Evolutionary conservation across 305 asterid species (phyloP).

Genomic region (Stenogyne calaminthoides): DNA sequence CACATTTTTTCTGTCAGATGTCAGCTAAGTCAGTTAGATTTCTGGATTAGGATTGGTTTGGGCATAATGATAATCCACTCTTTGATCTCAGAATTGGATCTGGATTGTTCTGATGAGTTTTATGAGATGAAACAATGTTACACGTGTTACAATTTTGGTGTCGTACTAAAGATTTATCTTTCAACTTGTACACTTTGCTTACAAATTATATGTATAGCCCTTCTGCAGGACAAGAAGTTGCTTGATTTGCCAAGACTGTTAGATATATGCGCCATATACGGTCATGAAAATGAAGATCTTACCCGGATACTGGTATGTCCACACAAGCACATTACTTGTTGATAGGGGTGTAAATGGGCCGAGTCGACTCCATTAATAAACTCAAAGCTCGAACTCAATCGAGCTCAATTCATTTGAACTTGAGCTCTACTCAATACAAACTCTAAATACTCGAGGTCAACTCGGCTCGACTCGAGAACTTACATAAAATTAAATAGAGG

Average conservation of each 20-base stretch:
- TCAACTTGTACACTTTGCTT: slow-evolving; percentile 35
- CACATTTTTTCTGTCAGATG: background rate
- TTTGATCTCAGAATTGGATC: background rate
- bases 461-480: no score
- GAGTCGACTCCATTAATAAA: no score
- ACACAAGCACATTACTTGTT: slow-evolving; percentile 11
- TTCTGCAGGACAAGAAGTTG: slow-evolving; percentile 92
- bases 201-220: slow-evolving; percentile 64
- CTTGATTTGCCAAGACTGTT: slow-evolving; percentile 88
- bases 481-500: no score
- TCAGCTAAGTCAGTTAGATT: background rate
- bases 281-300: slow-evolving; percentile 91
- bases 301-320: slow-evolving; percentile 67
- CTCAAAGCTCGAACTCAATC: no score
- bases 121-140: background rate
- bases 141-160: background rate
- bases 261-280: slow-evolving; percentile 87
- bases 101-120: background rate
- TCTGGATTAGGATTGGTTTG: background rate
- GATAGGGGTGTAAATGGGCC: no score
- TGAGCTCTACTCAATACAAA: no score
- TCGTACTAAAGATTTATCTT: background rate
- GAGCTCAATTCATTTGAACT: no score
- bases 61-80: background rate
- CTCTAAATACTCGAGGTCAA: no score